phyloP scores from a whole-genome alignment of 352 stramenopile species.

The Aphanomyces astaci region DNA sequence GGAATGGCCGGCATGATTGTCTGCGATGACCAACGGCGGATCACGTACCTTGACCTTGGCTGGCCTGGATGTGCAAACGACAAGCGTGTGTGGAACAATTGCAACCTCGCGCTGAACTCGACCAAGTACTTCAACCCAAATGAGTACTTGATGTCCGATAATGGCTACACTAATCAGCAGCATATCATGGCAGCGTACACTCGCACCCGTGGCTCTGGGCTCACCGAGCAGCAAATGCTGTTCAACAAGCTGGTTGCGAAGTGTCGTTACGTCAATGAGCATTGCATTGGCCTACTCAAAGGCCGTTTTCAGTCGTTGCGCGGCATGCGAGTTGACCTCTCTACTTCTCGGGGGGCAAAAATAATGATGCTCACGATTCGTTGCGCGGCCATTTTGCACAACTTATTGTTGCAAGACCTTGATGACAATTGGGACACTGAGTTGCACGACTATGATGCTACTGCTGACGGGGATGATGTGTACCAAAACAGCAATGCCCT shows the following conservation, averaged over 20 bases:
- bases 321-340: not conserved
- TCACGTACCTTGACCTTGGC: constrained; percentile 7
- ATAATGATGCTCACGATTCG: not conserved
- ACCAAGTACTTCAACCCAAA: not conserved
- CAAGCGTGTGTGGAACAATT: constrained; percentile 5
- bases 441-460: not conserved
- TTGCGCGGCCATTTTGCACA: not conserved
- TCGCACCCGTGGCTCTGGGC: not conserved
- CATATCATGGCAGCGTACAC: not conserved
- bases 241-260: constrained; percentile 4
- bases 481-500: too few species aligned
- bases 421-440: not conserved
- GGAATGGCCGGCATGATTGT: too few species aligned
- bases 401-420: not conserved
- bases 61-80: not conserved
- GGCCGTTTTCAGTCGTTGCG: constrained; percentile 2
- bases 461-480: not conserved
- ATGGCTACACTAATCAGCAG: not conserved
- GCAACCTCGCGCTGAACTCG: not conserved
- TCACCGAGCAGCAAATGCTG: not conserved
- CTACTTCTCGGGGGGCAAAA: not conserved
- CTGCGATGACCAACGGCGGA: not conserved
- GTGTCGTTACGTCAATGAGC: too few species aligned
- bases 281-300: constrained; percentile 13
- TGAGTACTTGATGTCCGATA: not conserved